These are phyloP conservation scores for Sphagnum fallax DNA, from an alignment of 228 moss, liverwort and hornwort species.

Conservation along the genomic window DNA sequence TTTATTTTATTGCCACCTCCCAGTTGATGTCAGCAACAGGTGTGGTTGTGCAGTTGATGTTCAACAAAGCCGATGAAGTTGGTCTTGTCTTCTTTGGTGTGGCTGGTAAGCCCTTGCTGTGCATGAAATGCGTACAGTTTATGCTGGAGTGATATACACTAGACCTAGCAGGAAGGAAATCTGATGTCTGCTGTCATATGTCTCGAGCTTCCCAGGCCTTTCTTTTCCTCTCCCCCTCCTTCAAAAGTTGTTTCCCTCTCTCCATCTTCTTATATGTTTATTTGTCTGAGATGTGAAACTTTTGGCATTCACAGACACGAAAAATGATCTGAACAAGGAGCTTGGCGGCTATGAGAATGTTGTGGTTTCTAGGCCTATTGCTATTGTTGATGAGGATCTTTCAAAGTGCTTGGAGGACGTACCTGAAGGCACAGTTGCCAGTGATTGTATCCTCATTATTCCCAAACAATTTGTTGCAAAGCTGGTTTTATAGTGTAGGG, in stretches of 20 bases:
- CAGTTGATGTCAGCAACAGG: background rate
- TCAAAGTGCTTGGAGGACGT: slow-evolving; percentile 43
- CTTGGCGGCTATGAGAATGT: slow-evolving; percentile 76
- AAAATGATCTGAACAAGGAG: slow-evolving; percentile 65
- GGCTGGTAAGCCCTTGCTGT: slow-evolving; percentile 32
- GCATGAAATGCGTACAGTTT: background rate
- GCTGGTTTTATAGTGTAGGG: no score
- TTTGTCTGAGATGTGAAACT: background rate
- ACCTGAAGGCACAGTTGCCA: slow-evolving; percentile 55
- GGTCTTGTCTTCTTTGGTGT: slow-evolving; percentile 79
- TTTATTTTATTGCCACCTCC: background rate
- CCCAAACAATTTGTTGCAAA: background rate
- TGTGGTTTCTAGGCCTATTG: slow-evolving; percentile 68
- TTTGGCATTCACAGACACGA: slow-evolving; percentile 52
- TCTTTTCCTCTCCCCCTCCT: background rate
- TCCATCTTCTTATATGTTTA: background rate
- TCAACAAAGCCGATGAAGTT: slow-evolving; percentile 71
- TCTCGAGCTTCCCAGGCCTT: background rate
- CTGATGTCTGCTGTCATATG: background rate
- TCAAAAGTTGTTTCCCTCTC: background rate
- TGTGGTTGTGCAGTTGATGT: slow-evolving; percentile 57
- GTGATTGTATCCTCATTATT: slow-evolving; percentile 79
- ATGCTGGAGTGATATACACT: background rate
- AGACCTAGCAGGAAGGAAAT: no score
- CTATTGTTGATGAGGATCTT: slow-evolving; percentile 63